These are phyloP conservation scores for Globisporangium abappressorium DNA, from an alignment of 352 stramenopile genomes.

Conservation along the genomic window DNA sequence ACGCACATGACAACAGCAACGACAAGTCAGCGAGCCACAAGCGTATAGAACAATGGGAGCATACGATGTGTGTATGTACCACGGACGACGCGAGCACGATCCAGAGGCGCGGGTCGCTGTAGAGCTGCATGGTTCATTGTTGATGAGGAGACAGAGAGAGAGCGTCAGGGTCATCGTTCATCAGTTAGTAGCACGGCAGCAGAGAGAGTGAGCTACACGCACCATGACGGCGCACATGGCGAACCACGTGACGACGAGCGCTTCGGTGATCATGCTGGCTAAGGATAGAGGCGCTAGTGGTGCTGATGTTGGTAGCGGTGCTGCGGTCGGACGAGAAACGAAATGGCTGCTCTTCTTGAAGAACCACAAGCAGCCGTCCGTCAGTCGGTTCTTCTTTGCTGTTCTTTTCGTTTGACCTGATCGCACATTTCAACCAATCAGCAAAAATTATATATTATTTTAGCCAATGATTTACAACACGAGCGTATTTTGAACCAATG, in stretches of 20 bases:
- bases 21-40: neutral
- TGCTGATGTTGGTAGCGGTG: neutral
- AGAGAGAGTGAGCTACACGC: neutral
- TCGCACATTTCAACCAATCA: slow-evolving; percentile 14
- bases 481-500: neutral
- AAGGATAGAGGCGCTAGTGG: neutral
- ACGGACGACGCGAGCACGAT: slow-evolving; percentile 59
- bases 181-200: neutral
- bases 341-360: slow-evolving; percentile 8
- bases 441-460: neutral
- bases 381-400: slow-evolving; percentile 5
- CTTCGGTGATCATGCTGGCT: slow-evolving; percentile 45
- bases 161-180: slow-evolving; percentile 6
- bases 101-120: slow-evolving; percentile 58
- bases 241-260: slow-evolving; percentile 56
- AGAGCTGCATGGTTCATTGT: slow-evolving; percentile 30
- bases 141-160: neutral
- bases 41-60: neutral
- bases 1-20: neutral
- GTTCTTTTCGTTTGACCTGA: slow-evolving; percentile 5
- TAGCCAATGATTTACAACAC: neutral
- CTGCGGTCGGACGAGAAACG: neutral
- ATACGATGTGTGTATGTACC: slow-evolving; percentile 22
- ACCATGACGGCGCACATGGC: slow-evolving; percentile 67
- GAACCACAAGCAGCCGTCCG: neutral